Evolutionary conservation across 768 basidiomycete species (phyloP).

Genomic region (Gautieria morchelliformis): DNA sequence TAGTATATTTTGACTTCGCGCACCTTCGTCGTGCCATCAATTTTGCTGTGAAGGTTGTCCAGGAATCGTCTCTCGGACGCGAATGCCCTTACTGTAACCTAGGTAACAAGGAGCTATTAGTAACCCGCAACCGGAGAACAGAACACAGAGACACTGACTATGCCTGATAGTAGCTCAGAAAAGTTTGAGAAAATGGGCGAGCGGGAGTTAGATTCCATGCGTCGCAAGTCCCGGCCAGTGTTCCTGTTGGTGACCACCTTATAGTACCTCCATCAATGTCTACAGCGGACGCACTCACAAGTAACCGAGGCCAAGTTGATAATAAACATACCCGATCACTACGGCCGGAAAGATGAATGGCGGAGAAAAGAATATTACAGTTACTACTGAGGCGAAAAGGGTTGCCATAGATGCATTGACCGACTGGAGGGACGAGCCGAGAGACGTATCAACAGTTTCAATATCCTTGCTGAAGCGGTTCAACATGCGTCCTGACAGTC

Average conservation of each 20-base stretch:
- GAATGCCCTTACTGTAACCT: conserved; percentile 85
- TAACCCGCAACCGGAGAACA: conserved; percentile 11
- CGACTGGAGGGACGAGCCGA: conserved; percentile 58
- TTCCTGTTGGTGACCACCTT: conserved; percentile 24
- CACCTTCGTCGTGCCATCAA: conserved; percentile 73
- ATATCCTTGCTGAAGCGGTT: conserved; percentile 85
- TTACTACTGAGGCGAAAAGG: conserved; percentile 68
- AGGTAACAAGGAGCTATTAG: conserved; percentile 14
- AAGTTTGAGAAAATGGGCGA: conserved; percentile 82
- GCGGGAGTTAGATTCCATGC: conserved; percentile 85
- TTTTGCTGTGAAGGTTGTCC: conserved; percentile 59
- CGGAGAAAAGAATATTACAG: conserved; percentile 67
- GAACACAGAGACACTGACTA: conserved; percentile 14
- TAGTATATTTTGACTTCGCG: background rate
- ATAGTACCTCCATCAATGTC: background rate
- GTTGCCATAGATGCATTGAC: conserved; percentile 73
- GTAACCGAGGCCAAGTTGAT: conserved; percentile 59
- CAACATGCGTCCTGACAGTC: conserved; percentile 59
- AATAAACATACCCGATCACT: conserved; percentile 67
- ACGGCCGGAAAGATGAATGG: conserved; percentile 71
- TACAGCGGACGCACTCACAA: conserved; percentile 19
- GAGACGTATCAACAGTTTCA: conserved; percentile 73
- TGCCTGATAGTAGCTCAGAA: conserved; percentile 70
- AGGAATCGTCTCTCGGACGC: conserved; percentile 73
- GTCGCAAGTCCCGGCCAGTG: conserved; percentile 73